A percentile compares a stretch with the other conserved stretches of the same genome.
These are phyloP conservation scores for Leccinum fibrillosum DNA, from an alignment of 768 basidiomycete genomes.

Conservation along the genomic window DNA sequence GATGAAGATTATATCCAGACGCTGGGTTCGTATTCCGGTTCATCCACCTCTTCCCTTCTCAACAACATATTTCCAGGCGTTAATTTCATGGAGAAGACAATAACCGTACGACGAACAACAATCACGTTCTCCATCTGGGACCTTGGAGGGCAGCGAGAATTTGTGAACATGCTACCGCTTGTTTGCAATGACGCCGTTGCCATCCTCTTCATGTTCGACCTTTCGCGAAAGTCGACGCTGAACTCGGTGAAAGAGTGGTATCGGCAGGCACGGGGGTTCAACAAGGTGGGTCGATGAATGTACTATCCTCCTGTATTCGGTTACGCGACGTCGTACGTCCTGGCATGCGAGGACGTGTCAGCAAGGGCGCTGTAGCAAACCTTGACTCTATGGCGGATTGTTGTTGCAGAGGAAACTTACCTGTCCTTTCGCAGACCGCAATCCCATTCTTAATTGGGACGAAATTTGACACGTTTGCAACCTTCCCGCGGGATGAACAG, in stretches of 20 bases:
- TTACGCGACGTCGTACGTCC: neutral
- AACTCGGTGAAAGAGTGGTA: slow-evolving; percentile 99
- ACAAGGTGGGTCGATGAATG: slow-evolving; percentile 65
- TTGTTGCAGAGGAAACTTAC: slow-evolving; percentile 17
- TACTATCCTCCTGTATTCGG: neutral
- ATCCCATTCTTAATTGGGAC: slow-evolving; percentile 99
- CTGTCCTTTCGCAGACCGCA: slow-evolving; percentile 63
- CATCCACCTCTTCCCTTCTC: slow-evolving; percentile 1
- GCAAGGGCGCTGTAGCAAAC: neutral
- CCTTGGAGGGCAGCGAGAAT: slow-evolving; percentile 94
- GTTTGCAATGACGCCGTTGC: slow-evolving; percentile 99
- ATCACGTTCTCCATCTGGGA: slow-evolving; percentile 99
- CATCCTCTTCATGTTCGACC: slow-evolving; percentile 99
- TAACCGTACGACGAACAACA: slow-evolving; percentile 95
- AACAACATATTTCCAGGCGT: slow-evolving; percentile 53
- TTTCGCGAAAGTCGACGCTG: slow-evolving; percentile 93
- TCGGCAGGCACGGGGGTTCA: slow-evolving; percentile 97
- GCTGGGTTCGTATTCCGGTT: slow-evolving; percentile 60
- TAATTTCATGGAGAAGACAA: slow-evolving; percentile 99
- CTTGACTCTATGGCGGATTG: slow-evolving; percentile 4
- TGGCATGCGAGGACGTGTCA: neutral
- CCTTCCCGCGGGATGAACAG: slow-evolving; percentile 95
- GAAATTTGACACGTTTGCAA: slow-evolving; percentile 96
- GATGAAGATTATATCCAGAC: slow-evolving; percentile 99
- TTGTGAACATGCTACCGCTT: slow-evolving; percentile 97